A percentile compares a stretch with the other conserved stretches of the same genome.
Evolutionary conservation across 495 filamentous ascomycete species (phyloP).

Genomic region (Aspergillus kassunensis): DNA sequence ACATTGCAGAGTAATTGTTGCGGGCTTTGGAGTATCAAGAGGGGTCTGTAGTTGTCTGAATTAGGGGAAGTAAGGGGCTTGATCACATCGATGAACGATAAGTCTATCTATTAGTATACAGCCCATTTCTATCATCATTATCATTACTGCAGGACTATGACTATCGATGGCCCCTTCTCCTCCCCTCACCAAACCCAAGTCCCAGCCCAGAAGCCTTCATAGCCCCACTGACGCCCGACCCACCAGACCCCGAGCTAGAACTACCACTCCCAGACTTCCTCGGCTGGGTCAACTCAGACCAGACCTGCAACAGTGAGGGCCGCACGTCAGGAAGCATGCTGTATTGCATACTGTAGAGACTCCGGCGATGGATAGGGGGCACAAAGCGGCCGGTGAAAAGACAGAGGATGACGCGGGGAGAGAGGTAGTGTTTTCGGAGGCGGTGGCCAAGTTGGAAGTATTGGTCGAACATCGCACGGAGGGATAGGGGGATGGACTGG

Average conservation of each 20-base stretch:
- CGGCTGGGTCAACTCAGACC: slow-evolving; percentile 65
- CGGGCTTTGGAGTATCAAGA: no score
- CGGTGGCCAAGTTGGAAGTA: slow-evolving; percentile 93
- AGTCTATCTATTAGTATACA: no score
- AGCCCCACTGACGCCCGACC: slow-evolving; percentile 22
- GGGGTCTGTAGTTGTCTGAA: no score
- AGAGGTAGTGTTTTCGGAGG: slow-evolving; percentile 91
- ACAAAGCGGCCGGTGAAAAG: slow-evolving; percentile 86
- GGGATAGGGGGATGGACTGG: slow-evolving; percentile 84
- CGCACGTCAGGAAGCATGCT: slow-evolving; percentile 88
- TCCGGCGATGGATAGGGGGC: slow-evolving; percentile 87
- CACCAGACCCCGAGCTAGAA: slow-evolving; percentile 28
- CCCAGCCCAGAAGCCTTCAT: slow-evolving; percentile 35
- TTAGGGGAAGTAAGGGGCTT: no score
- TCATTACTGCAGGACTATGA: no score
- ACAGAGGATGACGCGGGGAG: slow-evolving; percentile 79
- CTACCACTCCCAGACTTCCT: slow-evolving; percentile 33
- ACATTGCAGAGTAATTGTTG: no score
- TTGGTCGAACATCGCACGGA: slow-evolving; percentile 89
- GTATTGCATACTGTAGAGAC: slow-evolving; percentile 95
- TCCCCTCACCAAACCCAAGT: slow-evolving; percentile 32
- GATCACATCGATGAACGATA: no score
- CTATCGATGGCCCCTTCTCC: slow-evolving; percentile 41
- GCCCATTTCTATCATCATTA: no score
- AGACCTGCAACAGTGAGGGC: slow-evolving; percentile 78